A percentile compares a stretch with the other conserved stretches of the same genome.
phyloP scores from a whole-genome alignment of 176 grass and related monocot species.

The Poa pratensis region DNA sequence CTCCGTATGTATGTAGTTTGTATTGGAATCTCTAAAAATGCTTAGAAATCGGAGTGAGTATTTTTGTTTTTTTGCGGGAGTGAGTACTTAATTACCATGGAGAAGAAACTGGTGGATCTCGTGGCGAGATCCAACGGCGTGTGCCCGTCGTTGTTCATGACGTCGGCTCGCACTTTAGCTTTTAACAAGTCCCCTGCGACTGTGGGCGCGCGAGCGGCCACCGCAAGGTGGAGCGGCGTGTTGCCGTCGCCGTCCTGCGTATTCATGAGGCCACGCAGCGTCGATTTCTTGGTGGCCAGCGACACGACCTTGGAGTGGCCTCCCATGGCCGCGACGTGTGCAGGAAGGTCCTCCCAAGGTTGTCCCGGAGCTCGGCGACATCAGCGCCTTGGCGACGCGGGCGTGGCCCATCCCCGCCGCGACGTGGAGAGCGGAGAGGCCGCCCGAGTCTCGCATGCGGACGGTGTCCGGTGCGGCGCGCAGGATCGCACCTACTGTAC shows the following conservation, averaged over 20 bases:
- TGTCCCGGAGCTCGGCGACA: slow-evolving; percentile 14
- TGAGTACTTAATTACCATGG: not conserved
- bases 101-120: not conserved
- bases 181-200: too few species aligned
- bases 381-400: not conserved
- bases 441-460: not conserved
- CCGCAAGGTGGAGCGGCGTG: slow-evolving; percentile 38
- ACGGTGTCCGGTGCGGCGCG: not conserved
- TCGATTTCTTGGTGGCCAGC: not conserved
- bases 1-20: too few species aligned
- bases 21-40: too few species aligned
- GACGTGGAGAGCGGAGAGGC: slow-evolving; percentile 27
- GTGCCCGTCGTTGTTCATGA: slow-evolving; percentile 13
- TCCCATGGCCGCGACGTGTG: slow-evolving; percentile 37
- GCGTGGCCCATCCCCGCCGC: slow-evolving; percentile 41
- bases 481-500: not conserved
- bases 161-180: not conserved
- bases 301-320: not conserved
- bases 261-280: not conserved
- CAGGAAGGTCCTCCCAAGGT: not conserved
- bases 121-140: slow-evolving; percentile 17
- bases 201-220: not conserved
- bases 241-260: slow-evolving; percentile 28
- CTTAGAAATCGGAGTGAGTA: too few species aligned
- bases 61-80: too few species aligned